Conservation (phyloP, 2,329 filamentous ascomycete species). For the Paramyrothecium roridum region DNA sequence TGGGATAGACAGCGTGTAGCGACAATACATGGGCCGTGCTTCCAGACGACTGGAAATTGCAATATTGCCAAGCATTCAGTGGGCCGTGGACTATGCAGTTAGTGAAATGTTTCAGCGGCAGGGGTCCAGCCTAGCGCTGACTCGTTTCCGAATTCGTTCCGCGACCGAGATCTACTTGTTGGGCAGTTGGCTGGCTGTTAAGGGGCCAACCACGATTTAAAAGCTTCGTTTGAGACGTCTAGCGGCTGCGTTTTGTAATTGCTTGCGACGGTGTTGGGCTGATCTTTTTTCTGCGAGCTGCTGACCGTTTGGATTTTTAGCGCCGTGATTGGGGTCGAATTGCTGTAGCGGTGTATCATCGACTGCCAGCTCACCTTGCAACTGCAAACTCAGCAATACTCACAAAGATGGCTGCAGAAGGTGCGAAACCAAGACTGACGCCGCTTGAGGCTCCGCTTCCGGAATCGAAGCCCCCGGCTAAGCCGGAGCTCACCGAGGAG, state of each 20-base stretch:
- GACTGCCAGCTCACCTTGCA: not conserved
- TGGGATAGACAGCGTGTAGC: not conserved
- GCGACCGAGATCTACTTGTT: no score
- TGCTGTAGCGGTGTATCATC: no score
- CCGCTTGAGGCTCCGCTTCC: constrained; percentile 59
- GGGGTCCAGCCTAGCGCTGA: not conserved
- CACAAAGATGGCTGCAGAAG: not conserved
- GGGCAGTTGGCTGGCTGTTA: no score
- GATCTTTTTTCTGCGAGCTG: not conserved
- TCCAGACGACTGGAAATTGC: not conserved
- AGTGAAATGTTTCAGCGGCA: not conserved
- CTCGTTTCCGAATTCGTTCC: not conserved
- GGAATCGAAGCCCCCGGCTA: constrained; percentile 52
- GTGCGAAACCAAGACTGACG: constrained; percentile 36
- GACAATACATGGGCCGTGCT: no score
- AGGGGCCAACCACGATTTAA: no score
- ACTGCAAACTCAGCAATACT: not conserved
- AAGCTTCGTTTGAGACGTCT: not conserved
- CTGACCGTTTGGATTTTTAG: no score
- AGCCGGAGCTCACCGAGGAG: constrained; percentile 65
- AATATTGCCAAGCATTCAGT: not conserved
- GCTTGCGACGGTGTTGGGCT: not conserved
- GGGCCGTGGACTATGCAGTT: not conserved
- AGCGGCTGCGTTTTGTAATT: not conserved
- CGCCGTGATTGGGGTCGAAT: no score